phyloP scores from a whole-genome alignment of 169 alveolate genomes.

The Plasmodium adleri region DNA sequence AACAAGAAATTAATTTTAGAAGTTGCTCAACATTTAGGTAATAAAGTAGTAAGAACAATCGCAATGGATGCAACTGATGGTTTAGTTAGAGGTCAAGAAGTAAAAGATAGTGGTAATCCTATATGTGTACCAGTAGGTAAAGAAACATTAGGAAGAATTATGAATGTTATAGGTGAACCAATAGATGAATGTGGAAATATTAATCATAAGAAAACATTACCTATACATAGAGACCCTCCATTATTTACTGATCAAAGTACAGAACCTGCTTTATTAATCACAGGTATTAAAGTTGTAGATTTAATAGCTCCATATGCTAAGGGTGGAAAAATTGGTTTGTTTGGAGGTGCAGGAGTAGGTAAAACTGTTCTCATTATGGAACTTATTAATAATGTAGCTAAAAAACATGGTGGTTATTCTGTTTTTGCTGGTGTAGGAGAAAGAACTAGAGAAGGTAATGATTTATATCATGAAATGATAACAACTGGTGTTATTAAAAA shows the following conservation, averaged over 20 bases:
- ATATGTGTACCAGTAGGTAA: slow-evolving; percentile 94
- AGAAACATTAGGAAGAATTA: slow-evolving; percentile 95
- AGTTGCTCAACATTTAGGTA: slow-evolving; percentile 97
- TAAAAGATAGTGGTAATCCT: slow-evolving; percentile 95
- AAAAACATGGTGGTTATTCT: slow-evolving; percentile 98
- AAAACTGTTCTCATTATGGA: slow-evolving; percentile 98
- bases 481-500: slow-evolving; percentile 90
- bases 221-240: slow-evolving; percentile 98
- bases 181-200: slow-evolving; percentile 98
- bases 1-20: slow-evolving; percentile 93
- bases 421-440: slow-evolving; percentile 99
- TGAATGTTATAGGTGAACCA: slow-evolving; percentile 98
- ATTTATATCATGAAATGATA: slow-evolving; percentile 97
- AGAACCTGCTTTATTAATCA: slow-evolving; percentile 93
- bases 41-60: slow-evolving; percentile 92
- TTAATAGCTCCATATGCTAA: slow-evolving; percentile 97
- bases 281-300: slow-evolving; percentile 97
- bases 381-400: slow-evolving; percentile 97
- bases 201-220: slow-evolving; percentile 85
- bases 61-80: slow-evolving; percentile 99
- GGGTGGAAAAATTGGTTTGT: slow-evolving; percentile 99
- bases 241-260: slow-evolving; percentile 93
- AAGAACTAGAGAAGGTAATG: slow-evolving; percentile 99
- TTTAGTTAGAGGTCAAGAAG: slow-evolving; percentile 96
- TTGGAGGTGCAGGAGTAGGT: slow-evolving; percentile 99